Conservation (phyloP, 2,329 filamentous ascomycete species). For the Calonectria henricotiae region DNA sequence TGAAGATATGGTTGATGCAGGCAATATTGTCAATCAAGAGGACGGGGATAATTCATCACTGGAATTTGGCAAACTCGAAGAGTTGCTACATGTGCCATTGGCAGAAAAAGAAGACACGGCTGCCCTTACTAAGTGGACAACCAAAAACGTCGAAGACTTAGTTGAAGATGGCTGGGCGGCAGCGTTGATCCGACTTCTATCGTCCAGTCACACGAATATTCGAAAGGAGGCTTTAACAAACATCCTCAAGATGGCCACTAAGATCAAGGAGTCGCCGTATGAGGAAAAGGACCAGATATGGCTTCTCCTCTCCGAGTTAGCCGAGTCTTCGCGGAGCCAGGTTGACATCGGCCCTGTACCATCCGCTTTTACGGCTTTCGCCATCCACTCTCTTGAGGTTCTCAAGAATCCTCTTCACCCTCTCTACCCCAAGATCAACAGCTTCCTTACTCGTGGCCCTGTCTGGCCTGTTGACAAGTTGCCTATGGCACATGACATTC, state of each 20-base stretch:
- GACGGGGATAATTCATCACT: conserved; percentile 45
- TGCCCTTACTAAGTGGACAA: conserved; percentile 76
- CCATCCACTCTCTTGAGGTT: conserved; percentile 78
- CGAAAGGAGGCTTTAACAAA: conserved; percentile 83
- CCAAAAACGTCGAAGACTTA: conserved; percentile 84
- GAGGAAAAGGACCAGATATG: conserved; percentile 85
- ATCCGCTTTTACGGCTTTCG: conserved; percentile 83
- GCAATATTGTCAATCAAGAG: conserved; percentile 21
- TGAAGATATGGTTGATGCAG: conserved; percentile 44
- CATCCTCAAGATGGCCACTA: conserved; percentile 76
- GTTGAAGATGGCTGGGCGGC: conserved; percentile 83
- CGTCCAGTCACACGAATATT: conserved; percentile 82
- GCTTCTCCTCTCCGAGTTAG: conserved; percentile 84
- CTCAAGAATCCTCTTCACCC: conserved; percentile 84
- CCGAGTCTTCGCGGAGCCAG: conserved; percentile 78
- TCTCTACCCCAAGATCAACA: conserved; percentile 89
- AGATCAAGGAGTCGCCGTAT: conserved; percentile 79
- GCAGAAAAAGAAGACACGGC: conserved; percentile 67
- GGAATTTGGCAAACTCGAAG: conserved; percentile 65
- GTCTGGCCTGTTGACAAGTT: conserved; percentile 83
- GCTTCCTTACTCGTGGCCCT: conserved; percentile 85
- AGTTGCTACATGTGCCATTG: conserved; percentile 68
- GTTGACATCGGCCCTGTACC: conserved; percentile 76
- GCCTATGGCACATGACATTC: conserved; percentile 77
- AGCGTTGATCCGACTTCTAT: conserved; percentile 81